Percentiles rank a stretch among this genome's conserved stretches.
Conservation (phyloP, 768 basidiomycete genomes). For the Scleroderma bovista region DNA sequence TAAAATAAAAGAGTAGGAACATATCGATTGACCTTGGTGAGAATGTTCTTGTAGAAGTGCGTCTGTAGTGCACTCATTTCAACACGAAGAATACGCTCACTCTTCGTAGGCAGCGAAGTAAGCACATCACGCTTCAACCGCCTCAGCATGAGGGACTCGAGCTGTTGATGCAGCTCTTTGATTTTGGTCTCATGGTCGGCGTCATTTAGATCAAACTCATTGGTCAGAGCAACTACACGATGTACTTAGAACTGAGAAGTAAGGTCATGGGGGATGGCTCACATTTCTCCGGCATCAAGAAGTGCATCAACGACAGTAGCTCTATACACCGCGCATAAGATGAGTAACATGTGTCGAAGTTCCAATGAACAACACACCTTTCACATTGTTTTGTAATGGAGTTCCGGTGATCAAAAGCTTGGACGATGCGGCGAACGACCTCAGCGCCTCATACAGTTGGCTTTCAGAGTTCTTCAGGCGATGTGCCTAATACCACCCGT, state of each 20-base stretch:
- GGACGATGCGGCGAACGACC: constrained; percentile 82
- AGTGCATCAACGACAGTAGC: constrained; percentile 95
- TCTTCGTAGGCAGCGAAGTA: constrained; percentile 94
- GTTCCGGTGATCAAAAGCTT: constrained; percentile 98
- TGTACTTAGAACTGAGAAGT: constrained; percentile 6
- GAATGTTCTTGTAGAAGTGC: constrained; percentile 97
- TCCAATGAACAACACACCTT: constrained; percentile 50
- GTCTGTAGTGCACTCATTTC: constrained; percentile 97
- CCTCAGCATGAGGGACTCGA: constrained; percentile 91
- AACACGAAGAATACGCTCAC: constrained; percentile 93
- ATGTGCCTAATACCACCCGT: constrained; percentile 60
- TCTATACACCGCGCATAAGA: constrained; percentile 43
- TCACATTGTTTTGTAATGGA: constrained; percentile 97
- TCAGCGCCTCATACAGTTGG: constrained; percentile 91
- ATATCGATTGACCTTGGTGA: constrained; percentile 63
- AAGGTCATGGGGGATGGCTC: constrained; percentile 20
- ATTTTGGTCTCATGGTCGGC: constrained; percentile 92
- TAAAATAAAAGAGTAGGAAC: neutral
- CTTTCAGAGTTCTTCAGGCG: constrained; percentile 97
- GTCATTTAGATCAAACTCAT: constrained; percentile 93
- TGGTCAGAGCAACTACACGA: constrained; percentile 74
- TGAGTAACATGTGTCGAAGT: constrained; percentile 7
- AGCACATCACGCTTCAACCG: constrained; percentile 95
- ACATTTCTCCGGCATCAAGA: constrained; percentile 99
- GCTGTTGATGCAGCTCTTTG: constrained; percentile 89